phyloP scores from a whole-genome alignment of 208 protist species.

The Leishmania turanica region DNA sequence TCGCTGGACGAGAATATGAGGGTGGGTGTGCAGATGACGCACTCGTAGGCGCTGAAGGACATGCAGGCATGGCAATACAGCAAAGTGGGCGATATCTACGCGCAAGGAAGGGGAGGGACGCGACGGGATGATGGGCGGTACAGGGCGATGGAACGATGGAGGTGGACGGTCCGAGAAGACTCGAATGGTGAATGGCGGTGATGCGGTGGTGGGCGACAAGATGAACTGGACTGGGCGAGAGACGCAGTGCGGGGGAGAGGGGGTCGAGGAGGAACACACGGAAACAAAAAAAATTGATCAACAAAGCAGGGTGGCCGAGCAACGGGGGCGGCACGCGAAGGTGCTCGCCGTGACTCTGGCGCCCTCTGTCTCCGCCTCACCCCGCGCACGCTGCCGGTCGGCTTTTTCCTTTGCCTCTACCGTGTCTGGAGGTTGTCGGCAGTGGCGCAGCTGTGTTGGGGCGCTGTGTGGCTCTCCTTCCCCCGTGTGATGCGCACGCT shows the following conservation, averaged over 20 bases:
- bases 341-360: not conserved
- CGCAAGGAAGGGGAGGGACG: not conserved
- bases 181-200: not conserved
- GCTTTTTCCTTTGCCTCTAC: not conserved
- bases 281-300: too few relatives aligned
- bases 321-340: not conserved
- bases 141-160: not conserved
- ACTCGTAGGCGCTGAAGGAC: conserved; percentile 38
- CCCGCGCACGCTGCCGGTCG: not conserved
- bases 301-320: not conserved
- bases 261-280: not conserved
- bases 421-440: not conserved
- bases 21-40: conserved; percentile 68
- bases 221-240: not conserved
- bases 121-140: not conserved
- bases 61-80: not conserved
- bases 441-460: not conserved
- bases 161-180: not conserved
- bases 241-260: not conserved
- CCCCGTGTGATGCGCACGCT: not conserved
- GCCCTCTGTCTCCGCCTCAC: not conserved
- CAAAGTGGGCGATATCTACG: too few relatives aligned
- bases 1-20: conserved; percentile 66
- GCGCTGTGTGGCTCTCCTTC: not conserved
- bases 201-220: not conserved